These are phyloP conservation scores for Pseudogymnoascus sp. DNA, from an alignment of 2,329 filamentous ascomycete species.

Conservation along the genomic window DNA sequence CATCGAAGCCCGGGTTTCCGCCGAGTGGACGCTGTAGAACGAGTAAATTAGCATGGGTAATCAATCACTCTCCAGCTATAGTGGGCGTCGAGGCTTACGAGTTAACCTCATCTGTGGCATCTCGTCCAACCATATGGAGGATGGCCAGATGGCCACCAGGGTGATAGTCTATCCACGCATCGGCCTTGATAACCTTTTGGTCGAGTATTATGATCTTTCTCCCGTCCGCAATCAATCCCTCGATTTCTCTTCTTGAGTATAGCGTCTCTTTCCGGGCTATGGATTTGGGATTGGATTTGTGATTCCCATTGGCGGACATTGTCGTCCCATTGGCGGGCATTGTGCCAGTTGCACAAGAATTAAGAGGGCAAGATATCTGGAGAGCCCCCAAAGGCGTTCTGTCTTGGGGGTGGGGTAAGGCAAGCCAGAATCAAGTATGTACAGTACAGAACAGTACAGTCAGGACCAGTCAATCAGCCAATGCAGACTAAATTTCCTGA, in stretches of 20 bases:
- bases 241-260: slow-evolving; percentile 59
- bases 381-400: neutral
- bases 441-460: neutral
- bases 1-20: slow-evolving; percentile 70
- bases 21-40: slow-evolving; percentile 65
- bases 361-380: neutral
- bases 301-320: neutral
- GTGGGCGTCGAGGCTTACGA: slow-evolving; percentile 50
- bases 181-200: slow-evolving; percentile 73
- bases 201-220: slow-evolving; percentile 74
- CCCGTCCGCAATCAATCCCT: slow-evolving; percentile 76
- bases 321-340: neutral
- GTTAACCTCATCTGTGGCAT: slow-evolving; percentile 90
- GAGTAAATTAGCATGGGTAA: slow-evolving; percentile 6
- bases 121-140: slow-evolving; percentile 83
- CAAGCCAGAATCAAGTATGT: neutral
- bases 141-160: slow-evolving; percentile 90
- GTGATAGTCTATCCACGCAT: slow-evolving; percentile 82
- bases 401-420: neutral
- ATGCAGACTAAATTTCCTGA: neutral
- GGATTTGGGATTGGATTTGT: neutral
- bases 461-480: neutral
- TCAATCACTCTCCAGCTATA: slow-evolving; percentile 14
- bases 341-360: slow-evolving; percentile 5
- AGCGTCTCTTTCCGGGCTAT: slow-evolving; percentile 27